Base-by-base conservation (phyloP, 2,329 filamentous ascomycete genomes). In the Fusarium cicatricum region DNA sequence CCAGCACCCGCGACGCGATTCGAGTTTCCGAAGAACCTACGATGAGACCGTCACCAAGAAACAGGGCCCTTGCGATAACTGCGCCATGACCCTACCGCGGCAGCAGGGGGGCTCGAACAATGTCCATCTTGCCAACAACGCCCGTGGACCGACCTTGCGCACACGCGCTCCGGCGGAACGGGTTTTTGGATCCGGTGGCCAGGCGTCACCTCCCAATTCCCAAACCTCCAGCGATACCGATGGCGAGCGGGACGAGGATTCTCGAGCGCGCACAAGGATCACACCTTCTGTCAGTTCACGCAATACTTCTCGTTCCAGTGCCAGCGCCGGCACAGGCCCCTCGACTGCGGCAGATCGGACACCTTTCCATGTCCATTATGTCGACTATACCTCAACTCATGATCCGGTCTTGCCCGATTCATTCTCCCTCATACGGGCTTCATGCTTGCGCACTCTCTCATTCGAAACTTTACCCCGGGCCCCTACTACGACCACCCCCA, bases 381-480 rank as follows among this genome's bases (percentile, higher is more conserved):
- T 89, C 43, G 84, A 88, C 68, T 90, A 89, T 69, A 89, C 86
- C 5, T 89, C 87, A 2, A 88, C 85, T 5, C 86, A 89, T 69
- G 86, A 89, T 58, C 85, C 87, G 3, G 76, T 85, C 4, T 76
- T 82, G 2, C 78, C 85, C 12, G 77, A 79, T n/a, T 87, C 85
- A 8, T 90, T 88, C 73, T 85, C 85, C n/a, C 82, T 87, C 34
- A 80, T 90, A 44, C 84, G 87, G 42, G 84, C 86, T 41, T 87
- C 86, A 0, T 90, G 87, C 63, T 75, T 90, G 39, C 83, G 87
- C 29, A 88, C 86, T 0, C 78, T 90, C 10, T 89, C 86, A 2
- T 85, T 87, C 60, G 87, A 90, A 68, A 88, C 85, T 0, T 78
- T 89, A 0, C 87, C 86, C 1, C 83, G 85, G 10, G 76, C 82